A percentile compares a stretch with the other conserved stretches of the same genome.
These are phyloP conservation scores for Rhizopogon roseolus DNA, from an alignment of 768 basidiomycete species.

Conservation along the genomic window DNA sequence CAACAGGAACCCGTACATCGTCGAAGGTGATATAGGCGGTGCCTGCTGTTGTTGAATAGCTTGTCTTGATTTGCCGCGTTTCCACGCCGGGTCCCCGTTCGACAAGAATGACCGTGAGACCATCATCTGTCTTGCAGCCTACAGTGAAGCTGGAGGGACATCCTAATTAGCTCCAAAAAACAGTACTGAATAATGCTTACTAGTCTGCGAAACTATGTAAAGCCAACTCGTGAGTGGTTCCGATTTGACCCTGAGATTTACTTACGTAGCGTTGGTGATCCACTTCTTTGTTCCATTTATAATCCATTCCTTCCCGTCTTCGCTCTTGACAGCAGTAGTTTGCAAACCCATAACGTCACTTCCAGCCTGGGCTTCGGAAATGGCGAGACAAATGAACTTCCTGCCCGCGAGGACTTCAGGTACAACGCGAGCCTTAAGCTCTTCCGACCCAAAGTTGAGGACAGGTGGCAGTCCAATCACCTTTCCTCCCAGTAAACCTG, in stretches of 20 bases:
- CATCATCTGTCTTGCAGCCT: conserved; percentile 52
- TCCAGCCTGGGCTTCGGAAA: conserved; percentile 73
- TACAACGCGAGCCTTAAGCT: conserved; percentile 43
- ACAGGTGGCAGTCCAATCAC: conserved; percentile 71
- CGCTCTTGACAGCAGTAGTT: conserved; percentile 57
- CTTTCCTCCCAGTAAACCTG: conserved; percentile 48
- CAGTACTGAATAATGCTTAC: conserved; percentile 14
- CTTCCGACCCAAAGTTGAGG: conserved; percentile 58
- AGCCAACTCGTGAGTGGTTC: background rate
- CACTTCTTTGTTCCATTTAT: conserved; percentile 76
- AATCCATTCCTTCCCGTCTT: conserved; percentile 65
- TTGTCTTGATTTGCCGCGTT: conserved; percentile 69
- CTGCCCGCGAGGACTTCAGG: conserved; percentile 53
- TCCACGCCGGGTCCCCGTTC: conserved; percentile 62
- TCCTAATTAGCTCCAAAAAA: conserved; percentile 1
- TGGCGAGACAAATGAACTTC: conserved; percentile 71
- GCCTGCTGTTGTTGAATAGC: conserved; percentile 85
- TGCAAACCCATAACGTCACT: conserved; percentile 62
- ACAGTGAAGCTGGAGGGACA: conserved; percentile 48
- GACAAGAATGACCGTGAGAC: conserved; percentile 62
- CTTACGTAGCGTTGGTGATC: conserved; percentile 56
- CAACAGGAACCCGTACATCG: conserved; percentile 80
- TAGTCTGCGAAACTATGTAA: conserved; percentile 38
- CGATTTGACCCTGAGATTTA: background rate
- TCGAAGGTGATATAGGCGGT: conserved; percentile 84